Conservation (phyloP, 208 protist genomes). For the Leptomonas pyrrhocoris region DNA sequence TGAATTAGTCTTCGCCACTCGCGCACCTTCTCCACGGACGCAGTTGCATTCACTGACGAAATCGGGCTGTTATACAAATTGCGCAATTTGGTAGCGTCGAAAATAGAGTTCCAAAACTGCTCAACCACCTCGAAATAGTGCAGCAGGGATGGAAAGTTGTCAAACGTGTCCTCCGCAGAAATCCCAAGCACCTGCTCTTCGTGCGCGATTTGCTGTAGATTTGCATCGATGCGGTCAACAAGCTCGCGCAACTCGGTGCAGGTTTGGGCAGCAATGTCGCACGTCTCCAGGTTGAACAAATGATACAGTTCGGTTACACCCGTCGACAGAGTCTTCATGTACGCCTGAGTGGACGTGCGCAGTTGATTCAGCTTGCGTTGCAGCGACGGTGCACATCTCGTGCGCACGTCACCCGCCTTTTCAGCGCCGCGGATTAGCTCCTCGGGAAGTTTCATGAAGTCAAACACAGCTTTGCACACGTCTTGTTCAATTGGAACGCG, state of each 20-base stretch:
- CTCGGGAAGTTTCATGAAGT: constrained; percentile 71
- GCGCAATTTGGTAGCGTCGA: constrained; percentile 59
- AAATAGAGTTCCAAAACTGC: constrained; percentile 81
- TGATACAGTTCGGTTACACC: constrained; percentile 83
- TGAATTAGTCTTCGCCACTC: constrained; percentile 80
- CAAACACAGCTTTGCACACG: constrained; percentile 56
- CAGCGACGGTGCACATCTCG: constrained; percentile 56
- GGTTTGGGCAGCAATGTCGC: constrained; percentile 87
- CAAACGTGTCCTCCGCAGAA: constrained; percentile 53
- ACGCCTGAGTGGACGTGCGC: constrained; percentile 43
- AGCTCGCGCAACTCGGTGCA: constrained; percentile 78
- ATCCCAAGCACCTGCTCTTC: constrained; percentile 61
- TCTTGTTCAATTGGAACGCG: constrained; percentile 61
- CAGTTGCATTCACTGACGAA: constrained; percentile 48
- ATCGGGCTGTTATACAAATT: constrained; percentile 80
- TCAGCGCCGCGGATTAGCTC: constrained; percentile 34
- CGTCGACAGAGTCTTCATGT: constrained; percentile 69
- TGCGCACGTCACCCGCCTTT: constrained; percentile 39
- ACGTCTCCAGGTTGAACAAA: constrained; percentile 85
- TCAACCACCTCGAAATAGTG: constrained; percentile 82
- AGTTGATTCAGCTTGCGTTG: constrained; percentile 54
- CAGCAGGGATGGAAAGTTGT: constrained; percentile 59
- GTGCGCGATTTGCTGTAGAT: constrained; percentile 60
- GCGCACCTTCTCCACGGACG: constrained; percentile 79
- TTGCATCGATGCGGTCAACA: constrained; percentile 50